Conservation (phyloP, 768 basidiomycete genomes). For the Aureoboletus auriporus region DNA sequence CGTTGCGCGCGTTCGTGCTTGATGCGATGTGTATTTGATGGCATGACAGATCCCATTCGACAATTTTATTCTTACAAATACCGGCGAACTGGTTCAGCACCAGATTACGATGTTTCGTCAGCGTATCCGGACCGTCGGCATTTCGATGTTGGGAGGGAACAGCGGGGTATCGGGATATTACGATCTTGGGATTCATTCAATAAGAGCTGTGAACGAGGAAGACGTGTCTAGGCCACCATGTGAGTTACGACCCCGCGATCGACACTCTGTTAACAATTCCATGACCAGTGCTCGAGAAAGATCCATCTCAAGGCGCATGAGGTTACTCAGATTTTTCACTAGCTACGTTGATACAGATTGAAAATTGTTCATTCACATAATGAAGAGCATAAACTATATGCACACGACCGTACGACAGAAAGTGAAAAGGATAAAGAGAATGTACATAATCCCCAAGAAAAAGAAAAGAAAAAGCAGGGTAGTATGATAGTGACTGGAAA, state of each 20-base stretch:
- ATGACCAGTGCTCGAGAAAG: slow-evolving; percentile 22
- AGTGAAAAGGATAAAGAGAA: not conserved
- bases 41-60: slow-evolving; percentile 70
- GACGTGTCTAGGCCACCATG: slow-evolving; percentile 39
- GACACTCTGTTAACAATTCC: not conserved
- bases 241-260: slow-evolving; percentile 14
- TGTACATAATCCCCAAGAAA: slow-evolving; percentile 11
- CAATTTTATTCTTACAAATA: slow-evolving; percentile 70
- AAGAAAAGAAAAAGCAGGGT: slow-evolving; percentile 7
- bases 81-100: slow-evolving; percentile 62
- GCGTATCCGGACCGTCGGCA: slow-evolving; percentile 75
- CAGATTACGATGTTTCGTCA: slow-evolving; percentile 77
- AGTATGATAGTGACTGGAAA: slow-evolving; percentile 4
- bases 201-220: slow-evolving; percentile 77
- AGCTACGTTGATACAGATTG: slow-evolving; percentile 2
- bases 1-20: slow-evolving; percentile 26
- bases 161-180: slow-evolving; percentile 70
- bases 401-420: slow-evolving; percentile 10
- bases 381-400: slow-evolving; percentile 18
- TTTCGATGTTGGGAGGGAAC: slow-evolving; percentile 84
- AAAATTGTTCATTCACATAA: not conserved
- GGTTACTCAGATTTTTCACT: not conserved
- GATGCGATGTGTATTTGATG: slow-evolving; percentile 6
- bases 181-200: slow-evolving; percentile 79
- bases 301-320: slow-evolving; percentile 24